Evolutionary conservation across 2,329 filamentous ascomycete species (phyloP).

Genomic region (Fusarium sp.): DNA sequence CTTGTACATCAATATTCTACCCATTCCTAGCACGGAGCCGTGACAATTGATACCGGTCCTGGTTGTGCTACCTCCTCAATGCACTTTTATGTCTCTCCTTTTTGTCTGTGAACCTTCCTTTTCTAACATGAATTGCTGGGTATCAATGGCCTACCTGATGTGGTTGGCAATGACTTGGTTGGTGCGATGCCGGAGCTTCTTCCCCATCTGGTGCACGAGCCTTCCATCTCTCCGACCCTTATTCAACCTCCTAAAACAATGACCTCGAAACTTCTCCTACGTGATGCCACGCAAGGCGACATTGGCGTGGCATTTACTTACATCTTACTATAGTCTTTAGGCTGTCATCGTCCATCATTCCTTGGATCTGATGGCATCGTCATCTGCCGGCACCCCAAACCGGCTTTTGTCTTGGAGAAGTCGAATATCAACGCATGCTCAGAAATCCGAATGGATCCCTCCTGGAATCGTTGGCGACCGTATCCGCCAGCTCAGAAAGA

Average conservation of each 20-base stretch:
- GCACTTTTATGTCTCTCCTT: conserved; percentile 22
- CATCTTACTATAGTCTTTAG: conserved; percentile 16
- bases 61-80: conserved; percentile 45
- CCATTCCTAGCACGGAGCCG: conserved; percentile 50
- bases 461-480: conserved; percentile 46
- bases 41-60: conserved; percentile 53
- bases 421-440: conserved; percentile 7
- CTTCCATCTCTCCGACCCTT: conserved; percentile 15
- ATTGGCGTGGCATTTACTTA: conserved; percentile 14
- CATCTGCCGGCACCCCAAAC: conserved; percentile 10
- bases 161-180: background rate
- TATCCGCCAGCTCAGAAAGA: conserved; percentile 45
- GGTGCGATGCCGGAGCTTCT: conserved; percentile 23
- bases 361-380: conserved; percentile 27
- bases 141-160: conserved; percentile 6
- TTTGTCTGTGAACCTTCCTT: conserved; percentile 33
- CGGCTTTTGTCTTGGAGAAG: conserved; percentile 12
- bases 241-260: conserved; percentile 3
- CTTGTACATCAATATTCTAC: conserved; percentile 58
- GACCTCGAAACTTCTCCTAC: conserved; percentile 8
- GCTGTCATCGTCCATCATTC: background rate
- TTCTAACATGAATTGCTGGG: background rate
- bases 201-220: conserved; percentile 6
- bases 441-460: conserved; percentile 34
- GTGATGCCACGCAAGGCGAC: conserved; percentile 16